phyloP scores from a whole-genome alignment of 495 filamentous ascomycete species.

The Filosporella fistucella region DNA sequence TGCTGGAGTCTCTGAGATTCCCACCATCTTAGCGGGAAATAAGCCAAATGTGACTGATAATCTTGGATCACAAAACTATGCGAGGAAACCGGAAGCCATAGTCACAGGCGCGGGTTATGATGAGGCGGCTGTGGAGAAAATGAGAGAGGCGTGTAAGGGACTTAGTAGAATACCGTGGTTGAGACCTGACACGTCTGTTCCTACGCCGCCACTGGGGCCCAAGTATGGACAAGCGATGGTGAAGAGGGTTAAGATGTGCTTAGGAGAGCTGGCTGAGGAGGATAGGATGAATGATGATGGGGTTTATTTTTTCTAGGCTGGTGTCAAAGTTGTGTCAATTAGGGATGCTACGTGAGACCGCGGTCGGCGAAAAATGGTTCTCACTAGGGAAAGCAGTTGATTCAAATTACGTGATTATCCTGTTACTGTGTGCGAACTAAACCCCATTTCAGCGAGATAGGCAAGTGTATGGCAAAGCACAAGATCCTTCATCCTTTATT shows the following conservation, averaged over 20 bases:
- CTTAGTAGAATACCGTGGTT: not conserved
- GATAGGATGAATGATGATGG: not conserved
- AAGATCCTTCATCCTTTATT: too few relatives aligned
- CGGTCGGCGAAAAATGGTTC: too few relatives aligned
- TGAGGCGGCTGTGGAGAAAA: not conserved
- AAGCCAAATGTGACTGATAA: too few relatives aligned
- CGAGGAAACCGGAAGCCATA: not conserved
- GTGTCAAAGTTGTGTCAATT: too few relatives aligned
- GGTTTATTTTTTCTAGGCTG: not conserved
- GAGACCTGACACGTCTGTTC: not conserved
- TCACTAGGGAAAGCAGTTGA: too few relatives aligned
- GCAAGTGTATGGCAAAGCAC: too few relatives aligned
- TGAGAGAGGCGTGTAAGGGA: not conserved
- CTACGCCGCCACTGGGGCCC: not conserved
- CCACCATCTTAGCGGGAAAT: not conserved
- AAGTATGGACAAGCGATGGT: conserved; percentile 3
- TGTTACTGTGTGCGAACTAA: too few relatives aligned
- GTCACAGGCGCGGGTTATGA: not conserved
- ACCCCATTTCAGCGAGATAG: too few relatives aligned
- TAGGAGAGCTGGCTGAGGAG: conserved; percentile 35
- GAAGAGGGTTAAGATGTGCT: conserved; percentile 57
- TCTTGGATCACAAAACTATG: not conserved
- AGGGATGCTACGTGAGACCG: too few relatives aligned
- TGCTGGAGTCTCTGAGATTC: not conserved
- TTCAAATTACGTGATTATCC: too few relatives aligned